Conservation (phyloP, 768 basidiomycete species). For the Leccinum arenicola region DNA sequence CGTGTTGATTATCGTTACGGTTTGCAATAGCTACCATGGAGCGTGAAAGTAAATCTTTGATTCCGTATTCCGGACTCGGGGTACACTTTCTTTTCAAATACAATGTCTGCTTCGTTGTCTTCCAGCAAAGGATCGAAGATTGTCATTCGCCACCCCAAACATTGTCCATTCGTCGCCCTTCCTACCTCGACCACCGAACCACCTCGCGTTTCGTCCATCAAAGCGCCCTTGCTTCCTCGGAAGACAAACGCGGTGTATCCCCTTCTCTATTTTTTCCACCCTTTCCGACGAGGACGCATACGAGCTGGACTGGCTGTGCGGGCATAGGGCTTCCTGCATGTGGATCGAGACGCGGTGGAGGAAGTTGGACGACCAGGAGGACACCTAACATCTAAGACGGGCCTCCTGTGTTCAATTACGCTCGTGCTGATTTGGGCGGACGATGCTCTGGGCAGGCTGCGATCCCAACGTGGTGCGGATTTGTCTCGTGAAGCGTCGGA, state of each 20-base stretch:
- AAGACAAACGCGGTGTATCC: not conserved
- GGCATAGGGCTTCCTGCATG: conserved; percentile 18
- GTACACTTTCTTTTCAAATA: no score
- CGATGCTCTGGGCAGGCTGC: conserved; percentile 25
- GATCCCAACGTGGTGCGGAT: conserved; percentile 46
- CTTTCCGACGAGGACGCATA: no score
- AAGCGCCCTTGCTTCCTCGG: conserved; percentile 17
- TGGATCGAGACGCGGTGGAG: not conserved
- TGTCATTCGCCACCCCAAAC: conserved; percentile 3
- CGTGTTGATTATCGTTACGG: no score
- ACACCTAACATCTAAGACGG: conserved; percentile 17
- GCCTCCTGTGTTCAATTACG: conserved; percentile 16
- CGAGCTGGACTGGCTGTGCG: not conserved
- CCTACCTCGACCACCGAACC: conserved; percentile 21
- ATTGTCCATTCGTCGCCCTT: conserved; percentile 28
- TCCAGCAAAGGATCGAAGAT: no score
- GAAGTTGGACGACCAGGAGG: not conserved
- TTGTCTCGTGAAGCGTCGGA: conserved; percentile 11
- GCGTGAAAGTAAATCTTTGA: no score
- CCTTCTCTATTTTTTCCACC: no score
- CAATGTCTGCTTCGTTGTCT: no score
- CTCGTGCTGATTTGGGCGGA: conserved; percentile 1
- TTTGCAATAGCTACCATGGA: no score
- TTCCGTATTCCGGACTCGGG: no score
- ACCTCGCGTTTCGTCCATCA: conserved; percentile 13